Conservation (phyloP, 2,329 filamentous ascomycete genomes). For the Fusarium burgessii region DNA sequence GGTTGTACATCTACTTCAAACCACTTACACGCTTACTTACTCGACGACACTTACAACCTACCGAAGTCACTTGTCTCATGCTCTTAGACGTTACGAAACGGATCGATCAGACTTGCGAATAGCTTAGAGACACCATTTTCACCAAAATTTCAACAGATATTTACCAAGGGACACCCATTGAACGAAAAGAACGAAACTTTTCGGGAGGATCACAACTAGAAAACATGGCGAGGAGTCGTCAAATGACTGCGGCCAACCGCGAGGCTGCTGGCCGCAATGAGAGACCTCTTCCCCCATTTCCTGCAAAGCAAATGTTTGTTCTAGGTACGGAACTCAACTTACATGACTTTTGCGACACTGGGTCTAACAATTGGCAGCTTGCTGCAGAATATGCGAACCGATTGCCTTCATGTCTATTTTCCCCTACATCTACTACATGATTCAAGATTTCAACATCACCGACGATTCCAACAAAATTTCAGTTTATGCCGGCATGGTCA, state of each 20-base stretch:
- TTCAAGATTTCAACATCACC: constrained; percentile 89
- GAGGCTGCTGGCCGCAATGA: constrained; percentile 39
- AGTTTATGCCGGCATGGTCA: constrained; percentile 95
- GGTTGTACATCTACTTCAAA: background rate
- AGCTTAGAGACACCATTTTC: background rate
- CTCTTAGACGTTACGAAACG: constrained; percentile 10
- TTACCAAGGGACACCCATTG: constrained; percentile 1
- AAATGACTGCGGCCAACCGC: constrained; percentile 41
- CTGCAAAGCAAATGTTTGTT: constrained; percentile 63
- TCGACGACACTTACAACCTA: constrained; percentile 23
- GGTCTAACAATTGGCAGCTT: constrained; percentile 64
- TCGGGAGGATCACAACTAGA: constrained; percentile 24
- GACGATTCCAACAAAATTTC: constrained; percentile 83
- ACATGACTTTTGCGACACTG: background rate
- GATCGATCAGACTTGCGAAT: constrained; percentile 19
- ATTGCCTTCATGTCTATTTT: constrained; percentile 99
- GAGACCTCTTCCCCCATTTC: constrained; percentile 51
- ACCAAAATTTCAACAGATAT: background rate
- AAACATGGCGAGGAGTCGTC: constrained; percentile 49
- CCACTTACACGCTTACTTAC: constrained; percentile 1
- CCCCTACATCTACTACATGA: constrained; percentile 98
- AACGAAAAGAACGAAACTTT: constrained; percentile 7
- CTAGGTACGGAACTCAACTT: constrained; percentile 54
- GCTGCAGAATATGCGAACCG: constrained; percentile 96
- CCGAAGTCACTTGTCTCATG: constrained; percentile 20